phyloP scores from a whole-genome alignment of 225 moss, liverwort and hornwort species.

The Bryoerythrophyllum caledonicum region DNA sequence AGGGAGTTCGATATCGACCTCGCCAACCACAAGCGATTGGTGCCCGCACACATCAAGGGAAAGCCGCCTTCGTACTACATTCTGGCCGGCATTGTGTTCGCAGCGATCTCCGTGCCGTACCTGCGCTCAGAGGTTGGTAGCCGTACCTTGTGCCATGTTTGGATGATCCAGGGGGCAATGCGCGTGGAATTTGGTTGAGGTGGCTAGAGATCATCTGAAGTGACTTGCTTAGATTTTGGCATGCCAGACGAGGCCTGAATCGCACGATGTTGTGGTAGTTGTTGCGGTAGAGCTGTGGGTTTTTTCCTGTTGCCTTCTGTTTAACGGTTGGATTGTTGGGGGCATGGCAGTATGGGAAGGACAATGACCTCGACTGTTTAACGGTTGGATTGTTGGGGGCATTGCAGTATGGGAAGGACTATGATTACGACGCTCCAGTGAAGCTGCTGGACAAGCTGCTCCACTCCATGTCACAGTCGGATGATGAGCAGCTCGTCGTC shows the following conservation, averaged over 20 bases:
- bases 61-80: slow-evolving; percentile 97
- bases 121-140: slow-evolving; percentile 94
- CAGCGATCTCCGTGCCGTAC: slow-evolving; percentile 96
- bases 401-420: slow-evolving; percentile 97
- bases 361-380: slow-evolving; percentile 53
- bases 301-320: background rate
- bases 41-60: slow-evolving; percentile 97
- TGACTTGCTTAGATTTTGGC: background rate
- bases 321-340: slow-evolving; percentile 19
- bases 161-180: slow-evolving; percentile 10
- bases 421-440: slow-evolving; percentile 98
- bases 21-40: slow-evolving; percentile 94
- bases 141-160: slow-evolving; percentile 10
- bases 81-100: slow-evolving; percentile 96
- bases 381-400: slow-evolving; percentile 20
- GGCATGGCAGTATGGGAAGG: slow-evolving; percentile 90
- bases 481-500: slow-evolving; percentile 98
- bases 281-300: background rate
- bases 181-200: background rate
- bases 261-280: background rate
- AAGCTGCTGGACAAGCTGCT: slow-evolving; percentile 97
- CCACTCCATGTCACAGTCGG: slow-evolving; percentile 98
- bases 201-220: background rate
- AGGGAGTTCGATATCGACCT: slow-evolving; percentile 91
- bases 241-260: slow-evolving; percentile 6